Evolutionary conservation across 805 yeast species (phyloP).

Genomic region (Gaillardinia entomophila): DNA sequence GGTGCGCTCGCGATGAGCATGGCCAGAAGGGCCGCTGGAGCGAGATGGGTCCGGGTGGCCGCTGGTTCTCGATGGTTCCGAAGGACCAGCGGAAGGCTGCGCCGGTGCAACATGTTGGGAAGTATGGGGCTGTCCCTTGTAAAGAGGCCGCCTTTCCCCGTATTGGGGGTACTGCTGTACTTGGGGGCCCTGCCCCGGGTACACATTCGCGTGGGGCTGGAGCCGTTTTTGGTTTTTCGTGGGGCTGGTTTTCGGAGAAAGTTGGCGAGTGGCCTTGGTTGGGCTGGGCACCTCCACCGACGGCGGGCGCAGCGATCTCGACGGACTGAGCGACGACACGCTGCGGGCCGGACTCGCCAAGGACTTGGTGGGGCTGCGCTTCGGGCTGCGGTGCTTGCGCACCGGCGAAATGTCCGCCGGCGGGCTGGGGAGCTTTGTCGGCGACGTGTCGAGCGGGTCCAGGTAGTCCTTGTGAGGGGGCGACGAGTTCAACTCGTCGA

Average conservation of each 20-base stretch:
- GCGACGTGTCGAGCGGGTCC: constrained; percentile 98
- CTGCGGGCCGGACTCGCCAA: not conserved
- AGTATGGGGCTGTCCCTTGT: constrained; percentile 1
- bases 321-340: not conserved
- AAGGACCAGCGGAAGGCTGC: constrained; percentile 1
- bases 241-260: not conserved
- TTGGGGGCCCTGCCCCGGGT: not conserved
- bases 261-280: not conserved
- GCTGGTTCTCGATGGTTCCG: too few species aligned
- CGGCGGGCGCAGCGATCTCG: not conserved
- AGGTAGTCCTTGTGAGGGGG: constrained; percentile 18
- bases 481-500: constrained; percentile 22
- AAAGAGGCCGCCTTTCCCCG: too few species aligned
- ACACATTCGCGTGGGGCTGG: not conserved
- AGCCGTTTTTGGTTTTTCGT: not conserved
- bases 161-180: constrained; percentile 1
- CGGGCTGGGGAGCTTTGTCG: constrained; percentile 92
- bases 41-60: too few species aligned
- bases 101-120: constrained; percentile 1
- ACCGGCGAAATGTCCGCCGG: constrained; percentile 64
- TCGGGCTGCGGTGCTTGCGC: not conserved
- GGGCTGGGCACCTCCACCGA: not conserved
- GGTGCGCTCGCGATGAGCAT: too few species aligned
- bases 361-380: not conserved
- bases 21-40: too few species aligned